Evolutionary conservation across 2,329 filamentous ascomycete species (phyloP).

Genomic region (Coniochaeta prunicola): DNA sequence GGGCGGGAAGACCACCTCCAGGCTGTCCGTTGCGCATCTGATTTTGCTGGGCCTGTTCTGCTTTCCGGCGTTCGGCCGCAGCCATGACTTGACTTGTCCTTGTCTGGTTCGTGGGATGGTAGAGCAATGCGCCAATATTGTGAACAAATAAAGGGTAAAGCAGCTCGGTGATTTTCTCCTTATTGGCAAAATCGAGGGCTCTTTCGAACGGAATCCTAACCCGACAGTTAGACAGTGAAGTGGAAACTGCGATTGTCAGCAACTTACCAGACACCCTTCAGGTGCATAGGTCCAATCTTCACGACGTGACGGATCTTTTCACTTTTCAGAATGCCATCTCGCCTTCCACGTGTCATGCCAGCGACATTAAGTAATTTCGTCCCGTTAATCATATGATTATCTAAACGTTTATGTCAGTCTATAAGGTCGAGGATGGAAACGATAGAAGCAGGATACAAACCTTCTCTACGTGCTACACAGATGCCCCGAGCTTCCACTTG

Average conservation of each 20-base stretch:
- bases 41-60: conserved; percentile 47
- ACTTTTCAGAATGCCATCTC: conserved; percentile 95
- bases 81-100: conserved; percentile 82
- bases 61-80: conserved; percentile 70
- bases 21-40: conserved; percentile 42
- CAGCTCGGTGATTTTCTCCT: conserved; percentile 96
- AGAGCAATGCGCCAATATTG: conserved; percentile 88
- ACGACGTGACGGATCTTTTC: conserved; percentile 96
- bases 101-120: conserved; percentile 84
- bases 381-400: conserved; percentile 99
- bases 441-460: conserved; percentile 36
- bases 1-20: conserved; percentile 52
- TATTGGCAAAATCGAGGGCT: conserved; percentile 97
- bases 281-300: conserved; percentile 97
- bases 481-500: conserved; percentile 95
- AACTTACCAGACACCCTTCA: conserved; percentile 92
- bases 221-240: conserved; percentile 8
- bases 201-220: conserved; percentile 93
- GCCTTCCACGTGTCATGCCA: conserved; percentile 91
- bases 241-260: neutral
- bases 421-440: neutral
- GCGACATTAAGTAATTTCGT: conserved; percentile 96
- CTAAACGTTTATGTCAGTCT: conserved; percentile 35
- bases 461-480: conserved; percentile 89
- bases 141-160: conserved; percentile 96